Base-by-base conservation (phyloP, 139 green algal genomes). In the Chlamydomonas incerta region DNA sequence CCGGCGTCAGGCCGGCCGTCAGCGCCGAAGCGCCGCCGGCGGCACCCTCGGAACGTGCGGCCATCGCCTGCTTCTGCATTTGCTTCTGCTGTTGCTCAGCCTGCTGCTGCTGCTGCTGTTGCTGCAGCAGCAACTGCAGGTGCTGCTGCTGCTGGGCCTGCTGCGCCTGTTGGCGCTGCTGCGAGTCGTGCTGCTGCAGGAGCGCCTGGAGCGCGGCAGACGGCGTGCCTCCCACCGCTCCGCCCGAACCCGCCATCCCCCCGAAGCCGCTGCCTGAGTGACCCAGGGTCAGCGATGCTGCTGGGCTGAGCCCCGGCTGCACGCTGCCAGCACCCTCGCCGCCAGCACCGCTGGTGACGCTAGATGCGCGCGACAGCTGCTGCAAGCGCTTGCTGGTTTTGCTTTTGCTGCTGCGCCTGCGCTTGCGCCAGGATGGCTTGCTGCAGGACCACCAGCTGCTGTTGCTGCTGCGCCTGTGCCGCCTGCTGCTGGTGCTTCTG, bases 351-450 rank as follows among this genome's bases (percentile, higher is more conserved):
- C 41, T 50, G 41, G 41, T 50, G 41, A 8, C 8, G 41, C 41
- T 50, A 8, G 41, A 50, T 5, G 41, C 41, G 8, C 41, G 41
- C 41, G 41, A 50, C 29, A 80, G 31, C 34, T 58, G 57, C 35
- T 81, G 72, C 31, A 50, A 50, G 50, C 31, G 37, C 29, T 3
- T 68, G 73, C 34, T 81, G 73, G 55, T 68, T 15, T 55, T 77
- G 71, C 71, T 63, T 46, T 26, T 63, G 46, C 31, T 82, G 74
- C 34, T 71, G 60, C 1, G 60, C 17, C 20, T 60, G 55, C 17
- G 55, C 15, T 10, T 82, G 57, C 35, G 74, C 57, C 2, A 82
- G 74, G 34, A 82, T 58, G 29, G 74, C 37, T 6, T 82, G 74
- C 74, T 24, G 60, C 60, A 66, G 60, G 8, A 50, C 41, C 41